phyloP scores from a whole-genome alignment of 345 rosid species.

The Salix udensis region DNA sequence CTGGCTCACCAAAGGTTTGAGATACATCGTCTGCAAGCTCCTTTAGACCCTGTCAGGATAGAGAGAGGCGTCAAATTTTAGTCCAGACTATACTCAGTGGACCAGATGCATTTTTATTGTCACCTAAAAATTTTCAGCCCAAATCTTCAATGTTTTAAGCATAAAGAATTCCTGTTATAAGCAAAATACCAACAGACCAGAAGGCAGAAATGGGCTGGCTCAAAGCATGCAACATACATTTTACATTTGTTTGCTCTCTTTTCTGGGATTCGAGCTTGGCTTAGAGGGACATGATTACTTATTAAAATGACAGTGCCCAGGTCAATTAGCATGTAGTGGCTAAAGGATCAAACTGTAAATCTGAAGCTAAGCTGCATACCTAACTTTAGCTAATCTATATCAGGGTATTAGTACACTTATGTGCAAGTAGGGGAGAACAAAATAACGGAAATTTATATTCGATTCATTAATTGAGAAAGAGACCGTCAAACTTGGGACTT shows the following conservation, averaged over 20 bases:
- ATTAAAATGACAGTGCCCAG: neutral
- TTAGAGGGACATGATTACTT: neutral
- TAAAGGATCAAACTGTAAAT: neutral
- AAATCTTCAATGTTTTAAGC: neutral
- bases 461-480: conserved; percentile 2
- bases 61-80: conserved; percentile 1
- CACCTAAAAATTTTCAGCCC: neutral
- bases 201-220: neutral
- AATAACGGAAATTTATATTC: neutral
- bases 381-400: neutral
- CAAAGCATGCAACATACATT: neutral
- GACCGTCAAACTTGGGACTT: conserved; percentile 48
- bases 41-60: conserved; percentile 53
- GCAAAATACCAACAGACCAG: neutral
- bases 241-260: neutral
- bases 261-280: neutral
- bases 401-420: neutral
- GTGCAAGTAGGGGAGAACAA: neutral
- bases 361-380: neutral
- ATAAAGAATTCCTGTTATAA: neutral
- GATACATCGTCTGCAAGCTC: conserved; percentile 31
- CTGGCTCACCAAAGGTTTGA: conserved; percentile 23
- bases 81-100: neutral
- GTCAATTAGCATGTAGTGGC: neutral
- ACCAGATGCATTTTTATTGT: neutral